These are phyloP conservation scores for Globisporangium alternatum DNA, from an alignment of 352 stramenopile species.

Conservation along the genomic window DNA sequence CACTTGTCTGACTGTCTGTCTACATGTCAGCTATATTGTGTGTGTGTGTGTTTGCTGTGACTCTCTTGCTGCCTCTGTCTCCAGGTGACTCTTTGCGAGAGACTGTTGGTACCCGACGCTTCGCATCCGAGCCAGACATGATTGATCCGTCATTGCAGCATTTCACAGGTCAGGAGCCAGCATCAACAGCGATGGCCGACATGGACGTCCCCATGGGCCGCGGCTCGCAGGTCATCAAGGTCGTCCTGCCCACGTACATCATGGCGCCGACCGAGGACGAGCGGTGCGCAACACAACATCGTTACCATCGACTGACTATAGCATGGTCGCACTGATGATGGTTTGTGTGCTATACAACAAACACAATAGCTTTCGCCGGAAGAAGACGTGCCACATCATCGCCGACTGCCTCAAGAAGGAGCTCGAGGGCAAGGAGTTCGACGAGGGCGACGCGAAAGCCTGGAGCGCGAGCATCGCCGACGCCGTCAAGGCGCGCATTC, in stretches of 20 bases:
- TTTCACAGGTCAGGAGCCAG: neutral
- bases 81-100: neutral
- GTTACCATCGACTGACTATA: neutral
- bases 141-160: neutral
- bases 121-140: neutral
- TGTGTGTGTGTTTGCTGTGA: neutral
- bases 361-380: slow-evolving; percentile 55
- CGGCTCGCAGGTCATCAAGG: slow-evolving; percentile 69
- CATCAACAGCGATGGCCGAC: slow-evolving; percentile 35
- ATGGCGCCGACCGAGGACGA: slow-evolving; percentile 81
- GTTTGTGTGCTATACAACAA: neutral
- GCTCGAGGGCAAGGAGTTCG: slow-evolving; percentile 71
- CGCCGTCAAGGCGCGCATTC: slow-evolving; percentile 54
- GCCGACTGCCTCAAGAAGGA: slow-evolving; percentile 62
- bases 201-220: slow-evolving; percentile 32
- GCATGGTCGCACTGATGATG: neutral
- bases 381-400: slow-evolving; percentile 74
- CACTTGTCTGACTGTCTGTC: no score
- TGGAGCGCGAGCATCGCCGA: slow-evolving; percentile 73
- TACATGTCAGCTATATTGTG: no score
- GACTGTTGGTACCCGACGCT: neutral
- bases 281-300: slow-evolving; percentile 27
- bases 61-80: neutral
- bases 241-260: slow-evolving; percentile 82
- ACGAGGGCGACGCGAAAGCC: slow-evolving; percentile 63